phyloP scores from a whole-genome alignment of 2,329 filamentous ascomycete genomes.

The Cladosporium sp. region DNA sequence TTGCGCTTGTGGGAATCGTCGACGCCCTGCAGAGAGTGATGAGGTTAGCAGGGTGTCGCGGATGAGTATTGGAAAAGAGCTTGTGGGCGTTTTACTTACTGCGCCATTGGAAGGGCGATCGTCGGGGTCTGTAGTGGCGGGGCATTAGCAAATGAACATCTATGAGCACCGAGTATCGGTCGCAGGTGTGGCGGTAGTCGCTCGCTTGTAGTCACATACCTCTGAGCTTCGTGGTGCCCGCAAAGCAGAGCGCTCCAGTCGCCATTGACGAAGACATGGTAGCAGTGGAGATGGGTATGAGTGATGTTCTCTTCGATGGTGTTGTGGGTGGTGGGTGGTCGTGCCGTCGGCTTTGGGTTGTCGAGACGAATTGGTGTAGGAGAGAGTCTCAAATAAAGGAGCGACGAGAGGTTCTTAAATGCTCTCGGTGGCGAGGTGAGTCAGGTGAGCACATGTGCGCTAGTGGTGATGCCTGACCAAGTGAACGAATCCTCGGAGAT shows the following conservation, averaged over 20 bases:
- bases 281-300: not conserved
- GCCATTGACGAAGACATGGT: not conserved
- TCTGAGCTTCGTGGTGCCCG: slow-evolving; percentile 13
- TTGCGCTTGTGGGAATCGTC: slow-evolving; percentile 3
- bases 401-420: not conserved
- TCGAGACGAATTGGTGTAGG: not conserved
- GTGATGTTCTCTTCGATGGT: not conserved
- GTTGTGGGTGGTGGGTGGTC: not conserved
- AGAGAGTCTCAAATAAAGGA: not conserved
- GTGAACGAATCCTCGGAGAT: not conserved
- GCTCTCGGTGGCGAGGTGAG: not conserved
- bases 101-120: not conserved
- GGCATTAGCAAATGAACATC: not conserved
- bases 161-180: not conserved
- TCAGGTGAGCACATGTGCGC: not conserved
- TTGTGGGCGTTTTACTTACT: not conserved
- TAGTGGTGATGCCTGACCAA: not conserved
- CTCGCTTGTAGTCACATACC: not conserved
- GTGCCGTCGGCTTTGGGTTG: slow-evolving; percentile 5
- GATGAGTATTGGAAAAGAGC: not conserved
- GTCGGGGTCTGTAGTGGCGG: not conserved
- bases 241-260: not conserved
- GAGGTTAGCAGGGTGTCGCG: not conserved
- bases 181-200: not conserved
- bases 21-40: not conserved